phyloP scores from a whole-genome alignment of 106 monocot species.

The Platanthera zijinensis region DNA sequence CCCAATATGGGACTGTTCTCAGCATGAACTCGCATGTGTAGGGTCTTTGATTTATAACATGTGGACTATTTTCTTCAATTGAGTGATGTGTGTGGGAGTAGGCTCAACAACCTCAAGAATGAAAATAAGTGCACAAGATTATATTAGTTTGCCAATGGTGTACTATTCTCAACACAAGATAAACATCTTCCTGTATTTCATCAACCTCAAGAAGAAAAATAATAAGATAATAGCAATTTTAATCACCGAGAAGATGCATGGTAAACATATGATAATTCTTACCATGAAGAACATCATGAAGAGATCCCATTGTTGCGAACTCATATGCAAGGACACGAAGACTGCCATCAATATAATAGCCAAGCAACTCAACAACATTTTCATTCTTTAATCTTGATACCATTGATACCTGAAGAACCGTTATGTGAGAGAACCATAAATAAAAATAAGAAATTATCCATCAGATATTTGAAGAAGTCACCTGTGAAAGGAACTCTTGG shows the following conservation, averaged over 20 bases:
- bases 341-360: conserved; percentile 23
- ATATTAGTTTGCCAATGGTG: no score
- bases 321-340: conserved; percentile 30
- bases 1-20: no score
- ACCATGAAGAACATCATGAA: conserved; percentile 33
- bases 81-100: no score
- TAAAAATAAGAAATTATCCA: background rate
- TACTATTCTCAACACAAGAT: no score
- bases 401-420: conserved; percentile 21
- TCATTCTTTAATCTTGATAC: conserved; percentile 24
- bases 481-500: conserved; percentile 21
- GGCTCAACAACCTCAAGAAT: no score
- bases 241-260: background rate
- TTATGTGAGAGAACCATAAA: background rate
- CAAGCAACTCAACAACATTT: conserved; percentile 29
- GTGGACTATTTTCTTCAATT: no score
- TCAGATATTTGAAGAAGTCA: background rate
- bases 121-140: no score
- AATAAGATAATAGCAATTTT: background rate
- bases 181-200: background rate
- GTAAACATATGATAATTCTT: background rate
- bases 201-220: background rate
- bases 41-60: no score
- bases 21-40: no score
- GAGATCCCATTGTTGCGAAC: conserved; percentile 30